Conservation (phyloP, 176 grass and related monocot species). For the Eremochloa ophiuroides region DNA sequence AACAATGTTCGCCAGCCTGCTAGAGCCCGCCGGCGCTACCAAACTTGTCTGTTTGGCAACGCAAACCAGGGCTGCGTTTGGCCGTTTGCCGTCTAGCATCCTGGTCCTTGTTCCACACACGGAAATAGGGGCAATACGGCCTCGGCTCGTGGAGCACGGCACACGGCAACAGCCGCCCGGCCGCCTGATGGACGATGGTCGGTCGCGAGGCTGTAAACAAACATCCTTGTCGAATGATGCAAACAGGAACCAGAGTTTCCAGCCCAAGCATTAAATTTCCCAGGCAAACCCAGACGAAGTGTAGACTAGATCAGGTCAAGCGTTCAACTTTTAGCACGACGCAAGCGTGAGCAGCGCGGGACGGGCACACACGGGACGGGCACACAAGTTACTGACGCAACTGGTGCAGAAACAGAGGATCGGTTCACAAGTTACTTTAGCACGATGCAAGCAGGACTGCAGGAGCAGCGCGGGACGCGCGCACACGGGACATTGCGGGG, state of each 20-base stretch:
- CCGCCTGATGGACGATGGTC: background rate
- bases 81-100: background rate
- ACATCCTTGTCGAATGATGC: background rate
- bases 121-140: background rate
- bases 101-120: background rate
- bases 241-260: background rate
- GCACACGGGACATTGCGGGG: no score
- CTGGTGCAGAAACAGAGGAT: no score
- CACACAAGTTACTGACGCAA: background rate
- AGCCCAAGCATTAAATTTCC: no score
- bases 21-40: background rate
- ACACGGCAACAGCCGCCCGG: background rate
- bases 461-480: no score
- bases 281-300: no score
- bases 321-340: no score
- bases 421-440: no score
- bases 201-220: background rate
- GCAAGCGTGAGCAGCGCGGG: no score
- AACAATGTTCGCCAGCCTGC: no score
- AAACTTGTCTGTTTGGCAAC: background rate
- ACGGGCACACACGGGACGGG: no score
- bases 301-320: no score
- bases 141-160: background rate
- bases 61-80: background rate
- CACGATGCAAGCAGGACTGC: no score